These are phyloP conservation scores for Neonectria faginata DNA, from an alignment of 2,329 filamentous ascomycete species.

Conservation along the genomic window DNA sequence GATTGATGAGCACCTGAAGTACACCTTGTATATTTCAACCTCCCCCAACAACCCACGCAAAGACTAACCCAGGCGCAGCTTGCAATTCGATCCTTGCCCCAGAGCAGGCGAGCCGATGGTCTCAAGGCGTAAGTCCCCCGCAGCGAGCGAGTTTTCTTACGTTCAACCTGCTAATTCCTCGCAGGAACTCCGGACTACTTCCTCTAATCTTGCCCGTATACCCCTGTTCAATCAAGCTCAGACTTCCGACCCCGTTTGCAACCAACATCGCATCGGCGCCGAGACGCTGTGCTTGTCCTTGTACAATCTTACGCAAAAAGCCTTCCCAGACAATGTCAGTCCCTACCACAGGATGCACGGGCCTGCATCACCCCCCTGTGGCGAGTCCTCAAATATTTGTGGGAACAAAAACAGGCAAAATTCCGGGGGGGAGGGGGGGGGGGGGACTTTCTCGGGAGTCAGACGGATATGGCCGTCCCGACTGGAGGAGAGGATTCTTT, in stretches of 20 bases:
- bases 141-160: background rate
- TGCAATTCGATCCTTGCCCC: slow-evolving; percentile 99
- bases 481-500: slow-evolving; percentile 29
- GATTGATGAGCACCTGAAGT: slow-evolving; percentile 99
- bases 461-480: slow-evolving; percentile 22
- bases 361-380: slow-evolving; percentile 36
- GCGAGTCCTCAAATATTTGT: slow-evolving; percentile 35
- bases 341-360: slow-evolving; percentile 39
- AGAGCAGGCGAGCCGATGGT: slow-evolving; percentile 99
- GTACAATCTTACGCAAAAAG: slow-evolving; percentile 46
- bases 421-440: slow-evolving; percentile 22
- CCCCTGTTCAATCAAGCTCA: slow-evolving; percentile 42
- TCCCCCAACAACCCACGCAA: background rate
- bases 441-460: slow-evolving; percentile 34
- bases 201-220: slow-evolving; percentile 72
- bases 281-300: slow-evolving; percentile 41
- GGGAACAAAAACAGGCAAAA: slow-evolving; percentile 26
- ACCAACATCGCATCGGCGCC: slow-evolving; percentile 31
- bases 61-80: slow-evolving; percentile 65
- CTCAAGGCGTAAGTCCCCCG: slow-evolving; percentile 76
- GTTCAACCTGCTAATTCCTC: slow-evolving; percentile 30
- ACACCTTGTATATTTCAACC: slow-evolving; percentile 85
- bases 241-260: slow-evolving; percentile 31
- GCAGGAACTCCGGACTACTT: slow-evolving; percentile 95
- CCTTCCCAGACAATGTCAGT: slow-evolving; percentile 33